Evolutionary conservation across 2,329 filamentous ascomycete species (phyloP).

Genomic region (Neoarthrinium moseri): DNA sequence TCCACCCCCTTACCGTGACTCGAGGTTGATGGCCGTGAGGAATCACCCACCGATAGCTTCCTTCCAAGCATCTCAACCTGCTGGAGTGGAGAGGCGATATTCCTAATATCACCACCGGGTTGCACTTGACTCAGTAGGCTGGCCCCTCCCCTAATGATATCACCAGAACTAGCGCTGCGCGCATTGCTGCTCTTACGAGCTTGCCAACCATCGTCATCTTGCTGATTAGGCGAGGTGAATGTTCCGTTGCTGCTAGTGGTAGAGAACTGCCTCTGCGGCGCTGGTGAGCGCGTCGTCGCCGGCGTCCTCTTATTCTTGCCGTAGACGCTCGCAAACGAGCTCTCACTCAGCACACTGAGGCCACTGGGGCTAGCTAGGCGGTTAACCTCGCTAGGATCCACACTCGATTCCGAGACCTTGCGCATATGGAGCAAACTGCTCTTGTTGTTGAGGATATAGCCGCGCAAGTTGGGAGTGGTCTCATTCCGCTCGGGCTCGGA

Average conservation of each 20-base stretch:
- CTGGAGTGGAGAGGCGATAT: conserved; percentile 48
- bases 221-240: too few species aligned
- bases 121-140: conserved; percentile 36
- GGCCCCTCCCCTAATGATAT: conserved; percentile 28
- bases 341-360: conserved; percentile 66
- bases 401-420: conserved; percentile 40
- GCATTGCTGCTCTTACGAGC: conserved; percentile 17
- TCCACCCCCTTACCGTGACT: conserved; percentile 15
- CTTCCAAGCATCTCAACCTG: conserved; percentile 44
- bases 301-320: conserved; percentile 33
- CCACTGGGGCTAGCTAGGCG: conserved; percentile 55
- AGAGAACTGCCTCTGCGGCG: conserved; percentile 17
- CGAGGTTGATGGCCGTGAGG: conserved; percentile 25
- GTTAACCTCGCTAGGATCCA: conserved; percentile 32
- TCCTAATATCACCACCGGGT: conserved; percentile 46
- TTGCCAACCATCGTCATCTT: conserved; percentile 15
- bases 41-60: conserved; percentile 25
- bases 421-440: conserved; percentile 51
- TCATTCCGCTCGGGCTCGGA: conserved; percentile 60
- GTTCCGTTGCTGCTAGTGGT: too few species aligned
- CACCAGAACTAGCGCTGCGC: conserved; percentile 23
- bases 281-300: conserved; percentile 21
- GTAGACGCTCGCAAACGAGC: conserved; percentile 66
- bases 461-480: conserved; percentile 60
- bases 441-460: conserved; percentile 52